Evolutionary conservation across 176 grass and related monocot species (phyloP).

Genomic region (Poa pratensis): DNA sequence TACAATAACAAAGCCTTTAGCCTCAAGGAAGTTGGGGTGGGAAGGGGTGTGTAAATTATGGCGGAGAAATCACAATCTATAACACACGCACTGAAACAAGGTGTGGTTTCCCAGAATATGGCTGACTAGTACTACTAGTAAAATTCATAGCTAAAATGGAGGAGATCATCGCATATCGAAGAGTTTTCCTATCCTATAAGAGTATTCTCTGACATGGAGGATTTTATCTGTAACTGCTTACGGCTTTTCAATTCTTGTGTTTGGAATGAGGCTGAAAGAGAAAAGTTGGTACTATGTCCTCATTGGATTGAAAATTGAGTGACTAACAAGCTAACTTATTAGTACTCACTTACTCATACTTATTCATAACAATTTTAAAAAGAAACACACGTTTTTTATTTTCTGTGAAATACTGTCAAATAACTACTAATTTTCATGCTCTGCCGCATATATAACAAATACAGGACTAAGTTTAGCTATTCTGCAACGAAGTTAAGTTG

Average conservation of each 20-base stretch:
- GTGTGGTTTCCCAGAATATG: background rate
- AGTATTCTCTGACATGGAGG: background rate
- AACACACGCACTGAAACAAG: background rate
- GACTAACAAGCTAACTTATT: background rate
- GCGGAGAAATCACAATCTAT: conserved; percentile 2
- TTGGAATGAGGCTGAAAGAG: background rate
- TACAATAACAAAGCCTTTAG: background rate
- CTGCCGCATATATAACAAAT: background rate
- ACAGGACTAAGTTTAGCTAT: background rate
- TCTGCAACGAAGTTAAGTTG: background rate
- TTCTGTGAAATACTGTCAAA: background rate
- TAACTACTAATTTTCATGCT: background rate
- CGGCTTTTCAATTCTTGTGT: background rate
- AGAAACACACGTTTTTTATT: background rate
- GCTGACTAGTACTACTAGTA: background rate
- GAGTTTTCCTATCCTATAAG: background rate
- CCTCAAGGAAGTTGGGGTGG: background rate
- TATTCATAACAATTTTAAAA: background rate
- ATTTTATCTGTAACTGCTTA: conserved; percentile 9
- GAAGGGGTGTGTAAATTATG: background rate
- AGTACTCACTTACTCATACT: conserved; percentile 2
- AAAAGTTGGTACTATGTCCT: background rate
- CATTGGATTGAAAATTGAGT: background rate
- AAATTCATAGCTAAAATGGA: background rate
- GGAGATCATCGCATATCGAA: background rate